phyloP scores from a whole-genome alignment of 2,329 filamentous ascomycete genomes.

The Nemania diffusa region DNA sequence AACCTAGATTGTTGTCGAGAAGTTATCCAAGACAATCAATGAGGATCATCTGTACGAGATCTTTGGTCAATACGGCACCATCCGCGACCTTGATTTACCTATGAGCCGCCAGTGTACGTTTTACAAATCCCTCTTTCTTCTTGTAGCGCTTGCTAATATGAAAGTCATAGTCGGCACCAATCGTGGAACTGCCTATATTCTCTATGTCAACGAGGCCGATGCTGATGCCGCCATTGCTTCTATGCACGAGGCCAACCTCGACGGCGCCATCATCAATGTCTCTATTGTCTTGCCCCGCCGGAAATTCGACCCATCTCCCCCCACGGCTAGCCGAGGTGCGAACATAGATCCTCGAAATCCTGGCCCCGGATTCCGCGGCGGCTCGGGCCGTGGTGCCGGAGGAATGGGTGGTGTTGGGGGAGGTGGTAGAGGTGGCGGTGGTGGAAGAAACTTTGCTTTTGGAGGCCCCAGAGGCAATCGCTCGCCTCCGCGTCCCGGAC shows the following conservation, averaged over 20 bases:
- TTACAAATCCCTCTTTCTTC: not conserved
- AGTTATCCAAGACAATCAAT: conserved; percentile 93
- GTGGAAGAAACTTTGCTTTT: conserved; percentile 44
- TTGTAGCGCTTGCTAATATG: conserved; percentile 20
- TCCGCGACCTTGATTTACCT: conserved; percentile 88
- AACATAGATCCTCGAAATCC: conserved; percentile 67
- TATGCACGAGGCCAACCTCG: conserved; percentile 97
- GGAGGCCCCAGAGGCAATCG: conserved; percentile 48
- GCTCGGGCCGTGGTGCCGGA: conserved; percentile 48
- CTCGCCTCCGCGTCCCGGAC: conserved; percentile 42
- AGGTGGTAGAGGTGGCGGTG: conserved; percentile 53
- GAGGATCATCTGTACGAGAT: conserved; percentile 90
- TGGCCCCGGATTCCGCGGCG: conserved; percentile 49
- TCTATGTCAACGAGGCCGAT: conserved; percentile 79
- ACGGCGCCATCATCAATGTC: conserved; percentile 84
- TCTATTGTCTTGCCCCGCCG: conserved; percentile 87
- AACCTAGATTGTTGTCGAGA: conserved; percentile 88
- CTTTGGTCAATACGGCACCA: conserved; percentile 86
- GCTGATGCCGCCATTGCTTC: conserved; percentile 91
- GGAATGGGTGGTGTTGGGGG: conserved; percentile 51
- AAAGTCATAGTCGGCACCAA: conserved; percentile 78
- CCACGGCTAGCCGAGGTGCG: conserved; percentile 71
- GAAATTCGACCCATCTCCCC: conserved; percentile 83
- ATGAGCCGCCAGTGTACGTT: conserved; percentile 81
- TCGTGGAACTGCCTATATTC: conserved; percentile 91